These are phyloP conservation scores for Exidia glandulosa DNA, from an alignment of 768 basidiomycete species.

Conservation along the genomic window DNA sequence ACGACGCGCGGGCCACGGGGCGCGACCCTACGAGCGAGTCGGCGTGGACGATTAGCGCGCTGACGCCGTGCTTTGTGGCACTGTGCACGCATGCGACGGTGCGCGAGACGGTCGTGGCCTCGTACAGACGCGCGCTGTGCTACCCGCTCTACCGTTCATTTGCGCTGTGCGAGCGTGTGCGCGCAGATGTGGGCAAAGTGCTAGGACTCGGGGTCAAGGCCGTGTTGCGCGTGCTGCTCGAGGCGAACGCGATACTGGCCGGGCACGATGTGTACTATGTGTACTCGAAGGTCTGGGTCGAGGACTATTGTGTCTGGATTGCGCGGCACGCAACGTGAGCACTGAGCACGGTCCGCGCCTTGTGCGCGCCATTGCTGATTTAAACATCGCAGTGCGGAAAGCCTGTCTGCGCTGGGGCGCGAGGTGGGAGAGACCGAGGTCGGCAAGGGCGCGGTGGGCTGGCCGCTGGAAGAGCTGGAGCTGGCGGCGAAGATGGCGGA, in stretches of 20 bases:
- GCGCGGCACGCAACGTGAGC: constrained; percentile 54
- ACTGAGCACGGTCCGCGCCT: background rate
- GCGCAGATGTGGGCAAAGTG: constrained; percentile 46
- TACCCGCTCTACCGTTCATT: constrained; percentile 79
- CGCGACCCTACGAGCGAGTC: constrained; percentile 79
- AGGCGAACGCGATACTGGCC: constrained; percentile 63
- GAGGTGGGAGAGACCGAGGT: constrained; percentile 31
- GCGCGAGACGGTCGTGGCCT: constrained; percentile 39
- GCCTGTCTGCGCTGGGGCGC: constrained; percentile 35
- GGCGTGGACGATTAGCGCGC: constrained; percentile 69
- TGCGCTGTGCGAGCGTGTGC: constrained; percentile 57
- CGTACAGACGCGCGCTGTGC: constrained; percentile 62
- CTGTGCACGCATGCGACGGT: constrained; percentile 47
- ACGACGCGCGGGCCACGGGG: constrained; percentile 69
- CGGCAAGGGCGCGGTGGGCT: constrained; percentile 48
- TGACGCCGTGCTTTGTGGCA: constrained; percentile 73
- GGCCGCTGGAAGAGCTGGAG: constrained; percentile 64
- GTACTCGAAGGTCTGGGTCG: constrained; percentile 80
- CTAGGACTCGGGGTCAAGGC: constrained; percentile 51
- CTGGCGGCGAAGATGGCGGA: constrained; percentile 32
- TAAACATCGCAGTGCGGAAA: constrained; percentile 39
- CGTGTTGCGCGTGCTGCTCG: constrained; percentile 55
- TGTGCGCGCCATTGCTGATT: background rate
- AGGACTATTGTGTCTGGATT: constrained; percentile 77
- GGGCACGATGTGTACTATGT: constrained; percentile 80